Conservation (phyloP, 257 asterid species). For the Lantana camara region DNA sequence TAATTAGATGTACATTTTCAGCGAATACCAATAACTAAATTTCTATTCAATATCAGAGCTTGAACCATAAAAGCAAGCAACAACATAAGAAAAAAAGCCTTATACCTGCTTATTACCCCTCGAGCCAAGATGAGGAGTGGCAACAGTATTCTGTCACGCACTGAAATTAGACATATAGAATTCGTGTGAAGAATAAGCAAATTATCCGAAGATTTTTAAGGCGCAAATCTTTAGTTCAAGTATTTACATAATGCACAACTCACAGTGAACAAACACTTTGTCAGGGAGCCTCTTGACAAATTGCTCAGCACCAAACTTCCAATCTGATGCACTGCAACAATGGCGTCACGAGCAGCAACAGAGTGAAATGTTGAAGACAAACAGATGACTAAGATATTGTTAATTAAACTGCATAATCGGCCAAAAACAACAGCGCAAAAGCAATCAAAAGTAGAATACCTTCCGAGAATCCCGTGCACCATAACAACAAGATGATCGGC, state of each 20-base stretch:
- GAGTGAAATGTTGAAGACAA: neutral
- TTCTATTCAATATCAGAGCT: neutral
- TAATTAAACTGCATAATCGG: neutral
- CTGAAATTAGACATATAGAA: no score
- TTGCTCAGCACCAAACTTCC: slow-evolving; percentile 89
- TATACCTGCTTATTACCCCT: slow-evolving; percentile 96
- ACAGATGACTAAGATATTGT: neutral
- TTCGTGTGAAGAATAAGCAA: no score
- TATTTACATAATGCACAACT: slow-evolving; percentile 45
- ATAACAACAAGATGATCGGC: slow-evolving; percentile 96
- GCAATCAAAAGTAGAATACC: slow-evolving; percentile 53
- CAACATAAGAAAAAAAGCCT: no score
- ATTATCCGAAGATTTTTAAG: no score
- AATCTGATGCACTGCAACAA: slow-evolving; percentile 68
- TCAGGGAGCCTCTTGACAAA: slow-evolving; percentile 78
- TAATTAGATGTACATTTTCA: neutral
- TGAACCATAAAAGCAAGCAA: no score
- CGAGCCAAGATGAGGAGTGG: slow-evolving; percentile 99
- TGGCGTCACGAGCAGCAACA: neutral
- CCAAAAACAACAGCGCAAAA: neutral
- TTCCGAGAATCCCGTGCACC: slow-evolving; percentile 99
- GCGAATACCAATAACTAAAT: slow-evolving; percentile 8
- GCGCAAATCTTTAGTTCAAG: neutral
- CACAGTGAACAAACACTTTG: slow-evolving; percentile 89
- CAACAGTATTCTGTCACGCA: no score